A percentile compares a stretch with the other conserved stretches of the same genome.
Evolutionary conservation across 106 monocot genomes (phyloP).

Genomic region (Alisma plantagoaquatica): DNA sequence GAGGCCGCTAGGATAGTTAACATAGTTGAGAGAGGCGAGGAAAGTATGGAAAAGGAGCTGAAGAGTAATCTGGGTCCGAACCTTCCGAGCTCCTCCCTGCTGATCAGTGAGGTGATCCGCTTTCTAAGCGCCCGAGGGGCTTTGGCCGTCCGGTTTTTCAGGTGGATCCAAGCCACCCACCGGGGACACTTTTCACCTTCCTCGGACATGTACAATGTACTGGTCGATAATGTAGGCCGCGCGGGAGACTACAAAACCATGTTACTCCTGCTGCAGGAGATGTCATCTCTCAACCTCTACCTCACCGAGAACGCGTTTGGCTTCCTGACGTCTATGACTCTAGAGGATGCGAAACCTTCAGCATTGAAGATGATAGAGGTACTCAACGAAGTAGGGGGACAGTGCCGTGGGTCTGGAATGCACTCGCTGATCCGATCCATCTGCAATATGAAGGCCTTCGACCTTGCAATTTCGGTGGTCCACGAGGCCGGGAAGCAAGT

Average conservation of each 20-base stretch:
- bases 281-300: constrained; percentile 30
- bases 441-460: constrained; percentile 28
- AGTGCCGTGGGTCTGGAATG: constrained; percentile 55
- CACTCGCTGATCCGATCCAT: constrained; percentile 52
- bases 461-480: constrained; percentile 47
- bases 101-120: constrained; percentile 20
- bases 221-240: constrained; percentile 52
- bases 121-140: constrained; percentile 20
- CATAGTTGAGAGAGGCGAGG: constrained; percentile 19
- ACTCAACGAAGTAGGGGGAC: constrained; percentile 24
- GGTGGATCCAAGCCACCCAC: constrained; percentile 33
- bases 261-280: constrained; percentile 21
- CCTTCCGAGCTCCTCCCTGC: constrained; percentile 12
- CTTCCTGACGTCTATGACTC: constrained; percentile 13
- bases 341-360: constrained; percentile 7
- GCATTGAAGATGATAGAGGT: constrained; percentile 15
- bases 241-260: constrained; percentile 34
- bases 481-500: constrained; percentile 28
- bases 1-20: constrained; percentile 22
- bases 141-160: constrained; percentile 45
- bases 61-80: constrained; percentile 15
- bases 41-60: constrained; percentile 25
- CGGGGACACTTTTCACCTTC: constrained; percentile 15
- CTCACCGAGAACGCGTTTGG: constrained; percentile 48
- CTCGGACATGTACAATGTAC: constrained; percentile 34